Percentiles rank a stretch among this genome's conserved stretches.
These are phyloP conservation scores for Diplodia intermedia DNA, from an alignment of 2,329 filamentous ascomycete genomes.

Conservation along the genomic window DNA sequence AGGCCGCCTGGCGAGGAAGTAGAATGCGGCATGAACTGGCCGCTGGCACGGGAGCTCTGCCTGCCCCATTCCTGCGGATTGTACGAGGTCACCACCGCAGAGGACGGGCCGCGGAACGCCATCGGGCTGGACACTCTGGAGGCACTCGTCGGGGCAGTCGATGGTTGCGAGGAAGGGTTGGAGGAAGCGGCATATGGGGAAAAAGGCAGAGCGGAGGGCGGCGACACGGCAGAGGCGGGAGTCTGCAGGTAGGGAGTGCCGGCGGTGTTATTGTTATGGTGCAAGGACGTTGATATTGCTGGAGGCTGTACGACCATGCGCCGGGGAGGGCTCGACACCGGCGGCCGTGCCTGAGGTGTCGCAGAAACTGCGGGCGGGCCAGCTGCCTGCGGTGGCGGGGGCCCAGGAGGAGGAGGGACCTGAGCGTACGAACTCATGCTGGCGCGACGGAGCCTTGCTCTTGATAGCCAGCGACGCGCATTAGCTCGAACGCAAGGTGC, in stretches of 20 bases:
- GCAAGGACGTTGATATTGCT: constrained; percentile 50
- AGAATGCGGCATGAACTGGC: constrained; percentile 38
- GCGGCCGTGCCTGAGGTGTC: constrained; percentile 21
- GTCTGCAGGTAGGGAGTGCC: constrained; percentile 47
- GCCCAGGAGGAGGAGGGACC: constrained; percentile 32
- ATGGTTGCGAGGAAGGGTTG: constrained; percentile 36
- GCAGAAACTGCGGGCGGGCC: constrained; percentile 28
- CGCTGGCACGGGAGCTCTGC: constrained; percentile 32
- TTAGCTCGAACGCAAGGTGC: constrained; percentile 21
- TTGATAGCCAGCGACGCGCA: constrained; percentile 23
- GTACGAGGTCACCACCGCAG: constrained; percentile 47
- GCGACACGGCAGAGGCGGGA: constrained; percentile 46
- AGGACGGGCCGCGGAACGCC: constrained; percentile 44
- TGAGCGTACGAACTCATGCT: constrained; percentile 26
- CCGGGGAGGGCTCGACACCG: constrained; percentile 38
- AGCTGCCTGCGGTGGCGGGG: constrained; percentile 23
- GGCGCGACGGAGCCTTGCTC: constrained; percentile 27
- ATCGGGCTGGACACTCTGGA: constrained; percentile 45
- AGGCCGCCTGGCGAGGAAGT: constrained; percentile 44
- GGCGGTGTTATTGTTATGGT: constrained; percentile 38
- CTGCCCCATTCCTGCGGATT: constrained; percentile 59
- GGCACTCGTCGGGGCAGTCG: constrained; percentile 44
- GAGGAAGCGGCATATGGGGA: constrained; percentile 43
- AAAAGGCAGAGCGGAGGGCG: constrained; percentile 46
- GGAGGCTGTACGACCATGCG: constrained; percentile 52